phyloP scores from a whole-genome alignment of 2,329 filamentous ascomycete species.

The Pyrenophora seminiperda region DNA sequence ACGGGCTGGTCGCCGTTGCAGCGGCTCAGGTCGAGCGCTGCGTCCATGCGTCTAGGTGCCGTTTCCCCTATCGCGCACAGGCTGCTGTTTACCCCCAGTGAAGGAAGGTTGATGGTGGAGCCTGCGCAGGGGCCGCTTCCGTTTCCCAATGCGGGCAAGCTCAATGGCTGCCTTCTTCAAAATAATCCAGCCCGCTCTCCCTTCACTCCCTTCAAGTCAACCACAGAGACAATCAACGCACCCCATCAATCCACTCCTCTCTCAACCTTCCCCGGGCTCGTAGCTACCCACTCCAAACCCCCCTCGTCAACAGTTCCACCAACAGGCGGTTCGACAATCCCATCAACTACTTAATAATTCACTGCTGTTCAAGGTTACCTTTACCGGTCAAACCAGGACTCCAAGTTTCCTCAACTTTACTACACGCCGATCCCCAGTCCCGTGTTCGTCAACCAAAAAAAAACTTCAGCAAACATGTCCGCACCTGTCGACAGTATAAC shows the following conservation, averaged over 20 bases:
- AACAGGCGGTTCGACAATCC: conserved; percentile 54
- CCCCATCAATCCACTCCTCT: conserved; percentile 40
- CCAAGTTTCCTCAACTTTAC: conserved; percentile 50
- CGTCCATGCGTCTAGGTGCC: conserved; percentile 1
- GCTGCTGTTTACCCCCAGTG: conserved; percentile 20
- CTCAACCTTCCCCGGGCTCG: conserved; percentile 48
- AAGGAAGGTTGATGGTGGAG: conserved; percentile 20
- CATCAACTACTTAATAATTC: conserved; percentile 35
- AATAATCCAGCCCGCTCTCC: conserved; percentile 25
- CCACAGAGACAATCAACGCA: conserved; percentile 34
- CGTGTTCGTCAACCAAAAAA: conserved; percentile 61
- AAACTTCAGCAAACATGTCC: conserved; percentile 76
- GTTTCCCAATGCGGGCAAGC: conserved; percentile 34
- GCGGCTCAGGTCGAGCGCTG: not conserved
- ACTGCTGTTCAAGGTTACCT: conserved; percentile 49
- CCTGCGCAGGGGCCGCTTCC: conserved; percentile 34
- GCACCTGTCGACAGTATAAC: conserved; percentile 77
- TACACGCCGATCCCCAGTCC: conserved; percentile 45
- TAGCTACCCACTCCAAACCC: conserved; percentile 59
- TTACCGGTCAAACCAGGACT: conserved; percentile 49
- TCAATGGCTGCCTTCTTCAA: conserved; percentile 20
- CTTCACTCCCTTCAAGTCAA: conserved; percentile 43
- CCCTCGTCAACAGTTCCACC: conserved; percentile 59
- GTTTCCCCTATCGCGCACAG: conserved; percentile 16
- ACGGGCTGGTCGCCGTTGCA: not conserved